Percentiles rank a stretch among this genome's conserved stretches.
Conservation (phyloP, 2,329 filamentous ascomycete genomes). For the Neofusicoccum kwambonambiense region DNA sequence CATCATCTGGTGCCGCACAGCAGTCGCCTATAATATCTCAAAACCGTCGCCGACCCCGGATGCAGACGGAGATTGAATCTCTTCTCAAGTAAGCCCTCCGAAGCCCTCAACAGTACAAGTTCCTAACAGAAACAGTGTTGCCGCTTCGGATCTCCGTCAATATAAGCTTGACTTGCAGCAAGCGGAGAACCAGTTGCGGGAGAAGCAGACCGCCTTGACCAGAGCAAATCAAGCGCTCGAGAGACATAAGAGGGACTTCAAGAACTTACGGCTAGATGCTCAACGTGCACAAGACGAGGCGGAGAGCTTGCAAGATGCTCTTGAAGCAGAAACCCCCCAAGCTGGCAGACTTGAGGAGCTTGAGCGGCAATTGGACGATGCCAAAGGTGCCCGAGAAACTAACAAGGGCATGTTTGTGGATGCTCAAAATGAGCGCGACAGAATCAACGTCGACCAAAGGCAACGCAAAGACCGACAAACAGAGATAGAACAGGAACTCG, state of each 20-base stretch:
- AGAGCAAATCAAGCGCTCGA: slow-evolving; percentile 50
- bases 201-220: slow-evolving; percentile 42
- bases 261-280: slow-evolving; percentile 53
- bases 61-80: slow-evolving; percentile 72
- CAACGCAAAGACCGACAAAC: slow-evolving; percentile 34
- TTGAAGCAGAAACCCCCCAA: slow-evolving; percentile 58
- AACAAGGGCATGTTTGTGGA: slow-evolving; percentile 49
- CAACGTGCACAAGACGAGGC: slow-evolving; percentile 63
- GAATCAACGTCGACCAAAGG: slow-evolving; percentile 37
- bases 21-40: background rate
- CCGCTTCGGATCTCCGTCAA: background rate
- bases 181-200: slow-evolving; percentile 43
- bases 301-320: slow-evolving; percentile 62
- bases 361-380: slow-evolving; percentile 55
- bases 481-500: slow-evolving; percentile 24
- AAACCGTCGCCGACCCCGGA: slow-evolving; percentile 55
- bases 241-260: slow-evolving; percentile 48
- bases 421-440: slow-evolving; percentile 44
- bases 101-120: background rate
- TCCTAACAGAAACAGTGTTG: background rate
- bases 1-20: slow-evolving; percentile 38
- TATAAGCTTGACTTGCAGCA: slow-evolving; percentile 41
- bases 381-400: slow-evolving; percentile 42
- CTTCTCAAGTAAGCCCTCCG: slow-evolving; percentile 55
- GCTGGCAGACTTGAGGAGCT: slow-evolving; percentile 55